Evolutionary conservation across 2,329 filamentous ascomycete genomes (phyloP).

Genomic region (Aspergillus melleus): DNA sequence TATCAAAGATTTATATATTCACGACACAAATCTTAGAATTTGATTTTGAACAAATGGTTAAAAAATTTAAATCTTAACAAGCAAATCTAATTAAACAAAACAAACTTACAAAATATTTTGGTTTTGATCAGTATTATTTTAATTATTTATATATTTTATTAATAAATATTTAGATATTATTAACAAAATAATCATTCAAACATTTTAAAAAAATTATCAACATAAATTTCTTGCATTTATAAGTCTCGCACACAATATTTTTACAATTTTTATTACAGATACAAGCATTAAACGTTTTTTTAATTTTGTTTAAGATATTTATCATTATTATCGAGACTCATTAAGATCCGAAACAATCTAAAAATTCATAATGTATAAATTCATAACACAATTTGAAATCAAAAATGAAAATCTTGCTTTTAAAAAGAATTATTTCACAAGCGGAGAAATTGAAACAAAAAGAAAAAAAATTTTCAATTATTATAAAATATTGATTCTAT

Average conservation of each 20-base stretch:
- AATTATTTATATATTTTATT: neutral
- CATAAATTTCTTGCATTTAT: neutral
- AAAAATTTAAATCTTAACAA: too few relatives aligned
- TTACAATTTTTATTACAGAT: neutral
- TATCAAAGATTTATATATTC: neutral
- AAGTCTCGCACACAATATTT: neutral
- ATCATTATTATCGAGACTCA: neutral
- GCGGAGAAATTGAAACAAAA: too few relatives aligned
- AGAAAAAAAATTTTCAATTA: too few relatives aligned
- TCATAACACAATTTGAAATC: too few relatives aligned
- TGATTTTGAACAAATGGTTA: too few relatives aligned
- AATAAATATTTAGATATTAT: neutral
- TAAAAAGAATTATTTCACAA: too few relatives aligned
- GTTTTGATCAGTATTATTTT: neutral
- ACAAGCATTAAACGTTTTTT: neutral
- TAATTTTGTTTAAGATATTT: neutral
- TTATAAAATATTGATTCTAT: too few relatives aligned
- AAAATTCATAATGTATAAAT: too few relatives aligned
- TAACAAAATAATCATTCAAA: neutral
- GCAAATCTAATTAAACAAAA: neutral
- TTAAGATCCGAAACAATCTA: neutral
- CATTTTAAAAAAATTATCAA: neutral
- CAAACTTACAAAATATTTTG: neutral
- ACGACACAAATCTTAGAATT: neutral
- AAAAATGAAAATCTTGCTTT: too few relatives aligned